Conservation (phyloP, 306 rosid species). For the Trichosanthes cucumerina region DNA sequence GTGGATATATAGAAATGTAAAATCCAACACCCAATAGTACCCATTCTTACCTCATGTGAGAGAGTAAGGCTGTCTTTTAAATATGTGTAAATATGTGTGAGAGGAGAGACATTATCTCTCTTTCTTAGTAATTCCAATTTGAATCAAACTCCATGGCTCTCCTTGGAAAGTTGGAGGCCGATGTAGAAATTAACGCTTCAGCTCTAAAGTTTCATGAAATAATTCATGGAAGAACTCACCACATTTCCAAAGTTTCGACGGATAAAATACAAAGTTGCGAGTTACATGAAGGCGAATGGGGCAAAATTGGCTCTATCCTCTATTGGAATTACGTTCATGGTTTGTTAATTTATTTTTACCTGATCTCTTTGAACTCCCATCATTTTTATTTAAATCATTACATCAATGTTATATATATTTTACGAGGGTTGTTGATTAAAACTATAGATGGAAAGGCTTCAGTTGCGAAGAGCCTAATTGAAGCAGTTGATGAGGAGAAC, state of each 20-base stretch:
- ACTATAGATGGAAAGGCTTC: not conserved
- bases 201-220: constrained; percentile 2
- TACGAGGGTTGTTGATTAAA: not conserved
- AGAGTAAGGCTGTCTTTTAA: too few relatives aligned
- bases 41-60: too few relatives aligned
- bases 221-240: not conserved
- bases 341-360: not conserved
- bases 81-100: too few relatives aligned
- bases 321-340: constrained; percentile 6
- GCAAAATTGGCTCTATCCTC: not conserved
- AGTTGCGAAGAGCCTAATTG: not conserved
- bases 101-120: too few relatives aligned
- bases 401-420: not conserved
- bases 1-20: too few relatives aligned
- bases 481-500: not conserved
- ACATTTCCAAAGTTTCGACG: not conserved
- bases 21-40: too few relatives aligned
- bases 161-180: not conserved
- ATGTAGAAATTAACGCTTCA: not conserved
- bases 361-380: too few relatives aligned
- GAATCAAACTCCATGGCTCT: not conserved
- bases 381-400: too few relatives aligned
- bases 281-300: constrained; percentile 11
- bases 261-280: not conserved
- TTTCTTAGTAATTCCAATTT: too few relatives aligned